Base-by-base conservation (phyloP, 306 rosid genomes). In the Prunus mira region DNA sequence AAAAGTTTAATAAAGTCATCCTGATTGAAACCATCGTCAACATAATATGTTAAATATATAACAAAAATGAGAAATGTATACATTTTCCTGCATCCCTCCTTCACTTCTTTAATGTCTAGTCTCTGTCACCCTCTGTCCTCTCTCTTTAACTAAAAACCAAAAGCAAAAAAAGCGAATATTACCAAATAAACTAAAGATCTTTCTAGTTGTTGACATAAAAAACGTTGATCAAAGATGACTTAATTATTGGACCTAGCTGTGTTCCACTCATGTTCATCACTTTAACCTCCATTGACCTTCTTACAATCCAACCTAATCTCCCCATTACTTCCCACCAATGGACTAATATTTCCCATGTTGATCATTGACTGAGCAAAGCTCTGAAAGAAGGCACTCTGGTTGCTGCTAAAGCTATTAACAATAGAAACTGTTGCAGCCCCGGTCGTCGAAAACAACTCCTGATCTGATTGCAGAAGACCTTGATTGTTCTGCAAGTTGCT, bases 301-400 rank as follows among this genome's bases (percentile, higher is more conserved):
- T 69, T 88, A 66, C 93, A 90, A n/a, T 90, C 83, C 3, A 19
- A 58, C 82, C 91, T 85, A 60, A 90, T 87, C 67, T 91, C 74
- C 41, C 98, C 98, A 6, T 72, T 88, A 4, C 20, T 85, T 22
- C 88, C 93, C 1, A 89, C 88, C 30, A 85, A 78, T 0, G 91
- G 93, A 52, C 81, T 84, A 0, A 93, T 89, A 66, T 88, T 89
- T 3, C 93, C 98, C 96, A 93, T 90, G 6, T 89, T 93, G 11
- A 89, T 84, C 91, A 87, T 89, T 12, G 98, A 86, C 43, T 76
- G 83, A 41, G 86, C 91, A 76, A 93, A 93, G 6, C 80, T 86
- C 11, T 49, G 38, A 62, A 88, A 87, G 79, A 91, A 91, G 0
- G 93, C 87, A 0, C 75, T 70, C 49, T 88, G 91, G 76, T 85